Base-by-base conservation (phyloP, 441 rosid genomes). In the Jatropha podagrica region DNA sequence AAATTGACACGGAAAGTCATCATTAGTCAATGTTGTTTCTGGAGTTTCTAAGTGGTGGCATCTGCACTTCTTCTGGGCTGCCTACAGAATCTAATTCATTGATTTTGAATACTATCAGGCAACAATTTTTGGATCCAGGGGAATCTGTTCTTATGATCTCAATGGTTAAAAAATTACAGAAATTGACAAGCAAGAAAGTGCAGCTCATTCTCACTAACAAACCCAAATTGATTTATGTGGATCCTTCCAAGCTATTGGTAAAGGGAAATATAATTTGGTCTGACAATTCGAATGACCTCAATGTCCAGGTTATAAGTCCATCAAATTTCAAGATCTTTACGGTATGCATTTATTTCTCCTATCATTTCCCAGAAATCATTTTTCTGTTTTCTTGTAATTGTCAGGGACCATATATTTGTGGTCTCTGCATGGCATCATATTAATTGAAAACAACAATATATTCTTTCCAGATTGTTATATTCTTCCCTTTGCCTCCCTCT, bases 131-230 rank as follows among this genome's bases (percentile, higher is more conserved):
- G 85, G 99, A 94, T 72, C 95, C 87, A 0, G 98, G 98, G 76
- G 99, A 96, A 83, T 92, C 98, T 17, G 94, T 96, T 81, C 79
- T 94, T 40, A 96, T 96, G 99, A 96, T 96, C 84, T 91, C 99
- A 51, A 91, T 91, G 84, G 97, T 96, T 84, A 96, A 94, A 91
- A 94, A 92, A 86, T 80, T 96, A 69, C 94, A 88, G 84, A 96
- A 96, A 80, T 61, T 94, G 81, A 87, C 98, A 4, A 96, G 90
- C 89, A 94, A 96, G 87, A 96, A 96, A 80, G 98, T 96, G 87
- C 99, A 96, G 84, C 97, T 96, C 65, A 94, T 96, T 78, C 98
- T 96, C 54, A 96, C 99, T 71, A 91, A 90, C 88, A 96, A 94
- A 77, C 99, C 99, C 26, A 94, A 85, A 80, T 82, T 96, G 82